Base-by-base conservation (phyloP, 2,329 filamentous ascomycete genomes). In the Fusarium algeriense region DNA sequence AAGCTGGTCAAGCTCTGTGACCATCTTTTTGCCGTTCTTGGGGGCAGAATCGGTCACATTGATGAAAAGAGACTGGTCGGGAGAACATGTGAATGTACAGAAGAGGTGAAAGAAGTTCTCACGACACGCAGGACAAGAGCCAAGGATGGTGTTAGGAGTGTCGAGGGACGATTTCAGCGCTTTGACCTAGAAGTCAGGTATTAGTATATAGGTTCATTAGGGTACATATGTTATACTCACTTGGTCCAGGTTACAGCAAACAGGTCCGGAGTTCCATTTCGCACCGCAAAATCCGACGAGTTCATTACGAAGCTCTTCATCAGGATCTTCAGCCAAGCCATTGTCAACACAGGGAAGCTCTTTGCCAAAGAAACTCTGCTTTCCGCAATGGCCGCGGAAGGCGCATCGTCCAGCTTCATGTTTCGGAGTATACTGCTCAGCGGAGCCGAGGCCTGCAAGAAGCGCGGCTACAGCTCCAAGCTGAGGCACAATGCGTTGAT, bases 81-180 rank as follows among this genome's bases (percentile, higher is more conserved):
- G 95, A 7, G 96, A 99, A 84, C 97, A 99, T 5, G 95, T 98
- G 78, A 99, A 98, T 7, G 94, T 97, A 84, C 96, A 99, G 81
- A 99, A 99, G 46, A 97, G 86, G 83, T 99, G 97, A 86, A 93
- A 98, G 85, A 99, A 99, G 85, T 99, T 99, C 76, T 95, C 92
- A 82, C 96, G 97, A 88, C 96, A 99, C 35, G 97, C 96, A 3
- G 96, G 96, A 80, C 96, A 99, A 13, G 94, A 94, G 30, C 94
- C 91, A 79, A 99, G 94, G 78, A 99, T 92, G 64, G 92, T 90
- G 75, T 95, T 94, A 4, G 94, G 95, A 26, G 93, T 93, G 73
- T 93, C 92, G 63, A 99, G 87, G 77, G 97, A 97, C 67, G 89
- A 91, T 75, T 93, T 91, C 69, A 99, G 89, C 3, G 92, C 87